Base-by-base conservation (phyloP, 176 grass and related monocot genomes). In the Oropetium thomaeum region DNA sequence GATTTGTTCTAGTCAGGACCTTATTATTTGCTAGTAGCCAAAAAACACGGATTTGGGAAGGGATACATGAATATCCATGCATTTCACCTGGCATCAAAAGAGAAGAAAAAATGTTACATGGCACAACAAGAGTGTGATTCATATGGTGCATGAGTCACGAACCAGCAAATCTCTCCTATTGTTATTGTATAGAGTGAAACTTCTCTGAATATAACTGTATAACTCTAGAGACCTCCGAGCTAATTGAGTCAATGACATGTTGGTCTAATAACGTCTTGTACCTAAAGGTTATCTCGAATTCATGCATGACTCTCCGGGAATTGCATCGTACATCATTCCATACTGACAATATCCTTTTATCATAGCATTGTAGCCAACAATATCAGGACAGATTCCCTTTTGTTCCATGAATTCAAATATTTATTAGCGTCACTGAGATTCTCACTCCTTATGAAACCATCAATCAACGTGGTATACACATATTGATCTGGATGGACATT, bases 291-390 rank as follows among this genome's bases (percentile, higher is more conserved):
- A 87, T 83, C 88, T 91, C 47, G 0, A 86, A 54, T 51, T 97
- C 88, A n/a, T n/a, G n/a, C n/a, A n/a, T n/a, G n/a, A n/a, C n/a
- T n/a, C n/a, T n/a, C n/a, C n/a, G n/a, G n/a, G 55, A 82, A 84
- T 62, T 44, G 87, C 90, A 49, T 93, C 93, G 61, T 79, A 75
- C 87, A 92, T 84, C 79, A 82, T 81, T 57, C 93, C 90, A 80
- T 76, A 90, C 85, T 86, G 84, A 65, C 90, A 90, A 65, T 97
- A 89, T 58, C 93, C 93, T 81, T 97, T 93, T 58, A 97, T 90
- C 82, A 97, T 90, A 43, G 87, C 49, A 90, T 93, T 97, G 67
- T 93, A 90, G 37, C 58, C 57, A 79, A 93, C 79, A 82, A 89
- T 29, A 19, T 89, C 85, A 66, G 58, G 82, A 19, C 13, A 15